Conservation (phyloP, 352 stramenopile species). For the Phytophthora meadii region DNA sequence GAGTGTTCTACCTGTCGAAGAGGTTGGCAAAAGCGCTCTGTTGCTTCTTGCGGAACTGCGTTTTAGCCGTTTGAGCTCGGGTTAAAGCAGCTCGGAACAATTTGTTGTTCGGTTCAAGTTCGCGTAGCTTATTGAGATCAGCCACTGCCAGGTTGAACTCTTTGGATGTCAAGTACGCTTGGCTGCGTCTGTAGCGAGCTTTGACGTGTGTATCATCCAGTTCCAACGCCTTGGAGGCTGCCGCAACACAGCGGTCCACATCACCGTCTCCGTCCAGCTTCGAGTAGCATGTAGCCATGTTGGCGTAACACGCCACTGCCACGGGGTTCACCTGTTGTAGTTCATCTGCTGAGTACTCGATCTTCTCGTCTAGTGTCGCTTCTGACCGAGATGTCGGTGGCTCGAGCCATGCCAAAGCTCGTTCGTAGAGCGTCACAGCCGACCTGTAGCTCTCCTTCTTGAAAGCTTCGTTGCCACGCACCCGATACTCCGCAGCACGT, state of each 20-base stretch:
- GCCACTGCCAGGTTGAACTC: conserved; percentile 60
- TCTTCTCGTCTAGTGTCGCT: conserved; percentile 26
- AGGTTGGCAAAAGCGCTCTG: conserved; percentile 45
- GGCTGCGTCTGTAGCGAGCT: conserved; percentile 69
- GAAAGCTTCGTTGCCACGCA: conserved; percentile 65
- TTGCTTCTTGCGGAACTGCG: conserved; percentile 50
- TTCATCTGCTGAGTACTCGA: conserved; percentile 51
- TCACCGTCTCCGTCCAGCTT: conserved; percentile 40
- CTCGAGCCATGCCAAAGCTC: conserved; percentile 64
- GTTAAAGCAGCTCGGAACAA: conserved; percentile 47
- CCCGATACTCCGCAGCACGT: conserved; percentile 52
- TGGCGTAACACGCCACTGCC: conserved; percentile 57
- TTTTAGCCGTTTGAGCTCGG: conserved; percentile 37
- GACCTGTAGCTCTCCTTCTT: conserved; percentile 40
- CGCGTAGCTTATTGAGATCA: conserved; percentile 51
- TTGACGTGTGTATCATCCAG: conserved; percentile 61
- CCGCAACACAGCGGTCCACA: conserved; percentile 53
- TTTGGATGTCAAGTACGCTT: conserved; percentile 62
- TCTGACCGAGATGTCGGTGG: conserved; percentile 38
- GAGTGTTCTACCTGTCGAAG: conserved; percentile 38
- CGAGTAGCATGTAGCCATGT: conserved; percentile 71
- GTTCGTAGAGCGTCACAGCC: conserved; percentile 52
- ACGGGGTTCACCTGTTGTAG: conserved; percentile 38
- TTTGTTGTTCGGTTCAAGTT: conserved; percentile 54
- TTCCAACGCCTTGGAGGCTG: conserved; percentile 55